These are phyloP conservation scores for Hypoxylon sp. DNA, from an alignment of 2,329 filamentous ascomycete genomes.

Conservation along the genomic window DNA sequence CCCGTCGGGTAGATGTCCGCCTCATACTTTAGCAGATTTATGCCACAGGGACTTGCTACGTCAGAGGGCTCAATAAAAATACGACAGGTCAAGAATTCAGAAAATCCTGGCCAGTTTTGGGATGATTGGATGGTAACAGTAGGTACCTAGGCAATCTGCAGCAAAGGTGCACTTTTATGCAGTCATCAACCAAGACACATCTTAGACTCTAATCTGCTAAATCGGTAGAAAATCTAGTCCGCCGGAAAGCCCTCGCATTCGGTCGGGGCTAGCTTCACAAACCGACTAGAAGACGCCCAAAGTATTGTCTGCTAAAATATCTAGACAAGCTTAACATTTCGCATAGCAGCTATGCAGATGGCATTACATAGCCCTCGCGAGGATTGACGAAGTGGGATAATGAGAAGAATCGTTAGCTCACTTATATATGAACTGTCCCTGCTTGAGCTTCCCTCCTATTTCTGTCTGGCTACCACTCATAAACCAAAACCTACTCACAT, in stretches of 20 bases:
- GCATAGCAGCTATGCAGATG: too few relatives aligned
- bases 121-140: background rate
- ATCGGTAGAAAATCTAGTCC: background rate
- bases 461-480: too few relatives aligned
- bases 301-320: background rate
- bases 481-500: background rate
- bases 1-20: too few relatives aligned
- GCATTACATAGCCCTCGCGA: too few relatives aligned
- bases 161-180: background rate
- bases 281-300: background rate
- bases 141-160: too few relatives aligned
- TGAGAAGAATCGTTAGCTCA: too few relatives aligned
- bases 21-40: too few relatives aligned
- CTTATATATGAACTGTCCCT: too few relatives aligned
- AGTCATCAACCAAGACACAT: background rate
- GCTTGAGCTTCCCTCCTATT: too few relatives aligned
- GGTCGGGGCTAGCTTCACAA: background rate
- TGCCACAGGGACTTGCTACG: too few relatives aligned
- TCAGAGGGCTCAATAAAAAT: background rate
- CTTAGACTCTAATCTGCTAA: background rate
- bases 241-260: background rate
- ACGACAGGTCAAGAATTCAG: background rate
- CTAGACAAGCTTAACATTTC: background rate
- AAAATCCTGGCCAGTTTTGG: too few relatives aligned
- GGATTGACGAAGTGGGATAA: too few relatives aligned